A percentile compares a stretch with the other conserved stretches of the same genome.
These are phyloP conservation scores for Tetragonia tetragonoides DNA, from an alignment of 148 eudicot species.

Conservation along the genomic window DNA sequence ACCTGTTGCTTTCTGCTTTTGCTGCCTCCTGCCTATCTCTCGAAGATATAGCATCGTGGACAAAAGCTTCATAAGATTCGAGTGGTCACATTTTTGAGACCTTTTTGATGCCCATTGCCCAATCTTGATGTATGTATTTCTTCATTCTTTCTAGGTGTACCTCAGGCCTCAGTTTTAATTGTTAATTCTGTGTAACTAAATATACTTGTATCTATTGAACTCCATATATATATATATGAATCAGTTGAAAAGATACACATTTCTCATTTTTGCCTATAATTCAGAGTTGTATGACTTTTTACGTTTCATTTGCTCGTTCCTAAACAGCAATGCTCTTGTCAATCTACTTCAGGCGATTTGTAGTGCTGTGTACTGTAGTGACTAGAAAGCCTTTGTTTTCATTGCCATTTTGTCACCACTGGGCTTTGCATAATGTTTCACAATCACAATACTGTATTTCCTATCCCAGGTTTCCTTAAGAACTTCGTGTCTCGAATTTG, in stretches of 20 bases:
- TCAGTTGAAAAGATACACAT: neutral
- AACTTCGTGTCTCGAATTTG: no score
- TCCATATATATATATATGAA: neutral
- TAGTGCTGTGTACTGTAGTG: no score
- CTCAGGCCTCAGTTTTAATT: neutral
- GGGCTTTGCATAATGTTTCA: no score
- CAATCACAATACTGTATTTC: no score
- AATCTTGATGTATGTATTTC: slow-evolving; percentile 14
- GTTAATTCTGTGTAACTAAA: slow-evolving; percentile 8
- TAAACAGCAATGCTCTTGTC: no score
- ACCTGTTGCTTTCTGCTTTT: slow-evolving; percentile 21
- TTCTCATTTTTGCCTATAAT: neutral
- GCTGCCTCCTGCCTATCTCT: slow-evolving; percentile 2
- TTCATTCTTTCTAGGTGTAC: slow-evolving; percentile 18
- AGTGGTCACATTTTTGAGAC: slow-evolving; percentile 2
- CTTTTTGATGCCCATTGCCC: neutral
- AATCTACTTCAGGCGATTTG: no score
- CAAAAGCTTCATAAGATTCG: slow-evolving; percentile 11
- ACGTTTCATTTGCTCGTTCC: neutral
- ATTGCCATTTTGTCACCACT: no score
- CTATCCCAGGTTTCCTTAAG: no score
- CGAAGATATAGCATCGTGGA: slow-evolving; percentile 12
- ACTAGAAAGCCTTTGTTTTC: no score
- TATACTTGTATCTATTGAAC: slow-evolving; percentile 10
- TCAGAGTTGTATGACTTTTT: neutral